Evolutionary conservation across 306 rosid species (phyloP).

Genomic region (Fagus crenata): DNA sequence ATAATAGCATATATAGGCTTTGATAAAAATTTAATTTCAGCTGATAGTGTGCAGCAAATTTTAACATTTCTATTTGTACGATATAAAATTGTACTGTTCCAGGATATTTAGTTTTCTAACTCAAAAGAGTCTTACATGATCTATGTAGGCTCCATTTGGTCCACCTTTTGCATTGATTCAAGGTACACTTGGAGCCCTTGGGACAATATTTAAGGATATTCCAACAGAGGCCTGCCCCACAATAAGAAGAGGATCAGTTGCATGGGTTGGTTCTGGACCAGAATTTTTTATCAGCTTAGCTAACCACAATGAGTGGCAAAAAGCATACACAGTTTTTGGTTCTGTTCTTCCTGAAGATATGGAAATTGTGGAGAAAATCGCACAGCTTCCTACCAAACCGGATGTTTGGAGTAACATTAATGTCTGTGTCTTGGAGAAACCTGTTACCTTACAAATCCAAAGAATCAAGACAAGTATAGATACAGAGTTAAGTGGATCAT

Average conservation of each 20-base stretch:
- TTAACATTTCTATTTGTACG: too few species aligned
- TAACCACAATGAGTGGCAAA: slow-evolving; percentile 62
- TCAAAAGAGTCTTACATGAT: slow-evolving; percentile 14
- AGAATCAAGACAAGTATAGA: too few species aligned
- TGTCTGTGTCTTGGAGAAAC: too few species aligned
- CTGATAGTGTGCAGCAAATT: too few species aligned
- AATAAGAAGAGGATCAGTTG: slow-evolving; percentile 67
- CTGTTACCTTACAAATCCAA: too few species aligned
- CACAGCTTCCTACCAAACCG: slow-evolving; percentile 52
- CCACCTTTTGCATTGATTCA: slow-evolving; percentile 52
- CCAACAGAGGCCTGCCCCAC: slow-evolving; percentile 47
- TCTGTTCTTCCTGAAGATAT: slow-evolving; percentile 32
- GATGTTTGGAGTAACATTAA: too few species aligned
- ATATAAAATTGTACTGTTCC: too few species aligned
- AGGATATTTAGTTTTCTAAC: background rate
- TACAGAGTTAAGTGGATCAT: too few species aligned
- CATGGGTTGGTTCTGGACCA: slow-evolving; percentile 85
- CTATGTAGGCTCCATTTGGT: slow-evolving; percentile 41
- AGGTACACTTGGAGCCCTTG: slow-evolving; percentile 47
- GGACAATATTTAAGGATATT: slow-evolving; percentile 32
- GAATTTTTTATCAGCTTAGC: slow-evolving; percentile 82
- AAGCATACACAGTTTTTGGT: slow-evolving; percentile 60
- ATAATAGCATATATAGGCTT: too few species aligned
- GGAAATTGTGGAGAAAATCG: slow-evolving; percentile 54
- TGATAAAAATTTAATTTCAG: too few species aligned